Conservation (phyloP, 2,329 filamentous ascomycete species). For the Neodidymelliopsis sp. region DNA sequence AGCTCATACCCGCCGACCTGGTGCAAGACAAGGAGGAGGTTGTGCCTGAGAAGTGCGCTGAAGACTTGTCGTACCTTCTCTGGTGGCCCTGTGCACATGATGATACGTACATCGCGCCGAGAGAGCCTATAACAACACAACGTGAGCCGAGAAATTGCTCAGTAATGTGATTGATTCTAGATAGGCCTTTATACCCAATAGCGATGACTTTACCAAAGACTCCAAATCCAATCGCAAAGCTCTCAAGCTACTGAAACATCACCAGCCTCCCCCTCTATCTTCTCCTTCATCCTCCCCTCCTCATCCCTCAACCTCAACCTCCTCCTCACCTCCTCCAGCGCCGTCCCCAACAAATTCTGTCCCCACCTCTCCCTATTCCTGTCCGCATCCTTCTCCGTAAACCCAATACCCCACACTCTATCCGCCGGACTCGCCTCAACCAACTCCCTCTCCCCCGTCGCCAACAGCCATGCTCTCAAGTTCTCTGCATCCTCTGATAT, state of each 20-base stretch:
- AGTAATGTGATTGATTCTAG: conserved; percentile 2
- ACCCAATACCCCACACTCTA: conserved; percentile 72
- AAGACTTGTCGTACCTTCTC: conserved; percentile 22
- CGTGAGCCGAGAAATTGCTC: conserved; percentile 1
- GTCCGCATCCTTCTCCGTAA: conserved; percentile 59
- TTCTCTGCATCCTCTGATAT: conserved; percentile 49
- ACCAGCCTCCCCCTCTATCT: too few relatives aligned
- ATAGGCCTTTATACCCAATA: too few relatives aligned
- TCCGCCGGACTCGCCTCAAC: conserved; percentile 64
- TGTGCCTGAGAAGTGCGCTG: conserved; percentile 23
- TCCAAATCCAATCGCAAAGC: too few relatives aligned
- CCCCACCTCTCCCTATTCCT: conserved; percentile 64
- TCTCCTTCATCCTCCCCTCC: conserved; percentile 3
- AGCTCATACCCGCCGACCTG: background rate
- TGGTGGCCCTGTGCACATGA: conserved; percentile 22
- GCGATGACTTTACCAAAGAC: too few relatives aligned
- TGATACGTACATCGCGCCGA: conserved; percentile 13
- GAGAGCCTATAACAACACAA: conserved; percentile 2
- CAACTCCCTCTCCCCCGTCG: conserved; percentile 66
- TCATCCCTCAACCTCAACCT: conserved; percentile 55
- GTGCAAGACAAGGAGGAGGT: conserved; percentile 7
- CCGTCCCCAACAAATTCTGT: conserved; percentile 69
- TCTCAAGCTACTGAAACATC: background rate
- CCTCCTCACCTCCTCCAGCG: conserved; percentile 65
- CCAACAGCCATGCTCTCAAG: conserved; percentile 60